Percentiles rank a stretch among this genome's conserved stretches.
phyloP scores from a whole-genome alignment of 345 rosid species.

The Hibiscus syriacus region DNA sequence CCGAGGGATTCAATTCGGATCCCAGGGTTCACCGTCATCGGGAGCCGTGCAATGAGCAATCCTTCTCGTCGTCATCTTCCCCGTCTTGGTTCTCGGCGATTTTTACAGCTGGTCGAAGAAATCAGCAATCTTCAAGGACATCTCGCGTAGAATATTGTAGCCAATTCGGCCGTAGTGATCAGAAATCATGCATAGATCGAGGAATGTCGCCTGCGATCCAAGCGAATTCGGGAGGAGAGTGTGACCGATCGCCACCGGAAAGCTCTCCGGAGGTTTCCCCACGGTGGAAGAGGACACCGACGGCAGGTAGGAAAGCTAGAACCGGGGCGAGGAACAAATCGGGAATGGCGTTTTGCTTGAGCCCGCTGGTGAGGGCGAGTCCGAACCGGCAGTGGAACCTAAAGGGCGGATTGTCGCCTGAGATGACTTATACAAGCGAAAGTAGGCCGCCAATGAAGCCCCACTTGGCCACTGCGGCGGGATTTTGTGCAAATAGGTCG shows the following conservation, averaged over 20 bases:
- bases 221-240: slow-evolving; percentile 23
- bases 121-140: slow-evolving; percentile 25
- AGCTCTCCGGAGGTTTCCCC: slow-evolving; percentile 41
- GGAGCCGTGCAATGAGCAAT: slow-evolving; percentile 3
- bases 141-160: slow-evolving; percentile 15
- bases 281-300: slow-evolving; percentile 29
- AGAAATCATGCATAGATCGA: slow-evolving; percentile 32
- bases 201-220: slow-evolving; percentile 84
- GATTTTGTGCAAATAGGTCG: slow-evolving; percentile 27
- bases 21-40: slow-evolving; percentile 20
- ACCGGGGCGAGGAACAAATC: slow-evolving; percentile 31
- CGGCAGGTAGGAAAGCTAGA: slow-evolving; percentile 29
- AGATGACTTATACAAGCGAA: slow-evolving; percentile 31
- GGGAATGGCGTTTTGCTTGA: slow-evolving; percentile 67
- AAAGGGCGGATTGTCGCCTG: slow-evolving; percentile 38
- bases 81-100: slow-evolving; percentile 50
- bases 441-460: slow-evolving; percentile 44
- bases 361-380: slow-evolving; percentile 83
- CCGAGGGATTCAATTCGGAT: slow-evolving; percentile 31
- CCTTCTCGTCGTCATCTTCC: slow-evolving; percentile 31
- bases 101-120: slow-evolving; percentile 34
- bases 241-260: slow-evolving; percentile 20
- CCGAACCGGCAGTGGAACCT: slow-evolving; percentile 55
- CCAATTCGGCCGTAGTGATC: slow-evolving; percentile 17
- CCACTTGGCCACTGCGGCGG: slow-evolving; percentile 60